Percentiles rank a stretch among this genome's conserved stretches.
These are phyloP conservation scores for Niebla homalea DNA, from an alignment of 495 filamentous ascomycete genomes.

Conservation along the genomic window DNA sequence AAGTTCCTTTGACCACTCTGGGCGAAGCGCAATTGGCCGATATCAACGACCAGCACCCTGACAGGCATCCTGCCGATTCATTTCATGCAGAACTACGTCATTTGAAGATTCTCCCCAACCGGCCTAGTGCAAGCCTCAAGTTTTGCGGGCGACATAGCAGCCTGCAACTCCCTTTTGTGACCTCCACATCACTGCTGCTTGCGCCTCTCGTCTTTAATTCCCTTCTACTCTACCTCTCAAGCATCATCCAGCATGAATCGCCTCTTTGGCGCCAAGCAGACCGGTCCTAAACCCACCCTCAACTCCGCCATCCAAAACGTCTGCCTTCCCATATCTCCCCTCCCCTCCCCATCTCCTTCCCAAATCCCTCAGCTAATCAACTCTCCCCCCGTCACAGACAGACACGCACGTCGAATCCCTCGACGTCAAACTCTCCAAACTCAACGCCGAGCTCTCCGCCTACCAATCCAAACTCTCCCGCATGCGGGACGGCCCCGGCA, in stretches of 20 bases:
- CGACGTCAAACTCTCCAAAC: conserved; percentile 85
- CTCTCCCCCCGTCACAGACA: conserved; percentile 33
- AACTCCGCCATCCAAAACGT: conserved; percentile 76
- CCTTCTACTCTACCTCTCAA: not conserved
- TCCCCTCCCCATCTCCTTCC: conserved; percentile 25
- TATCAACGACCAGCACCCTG: too few relatives aligned
- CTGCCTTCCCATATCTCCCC: conserved; percentile 61
- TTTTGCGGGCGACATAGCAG: too few relatives aligned
- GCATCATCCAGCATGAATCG: conserved; percentile 62
- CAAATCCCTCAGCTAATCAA: not conserved
- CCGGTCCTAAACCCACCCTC: conserved; percentile 84
- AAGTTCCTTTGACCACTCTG: too few relatives aligned
- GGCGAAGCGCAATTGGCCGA: too few relatives aligned
- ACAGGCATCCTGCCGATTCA: too few relatives aligned
- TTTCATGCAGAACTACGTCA: too few relatives aligned
- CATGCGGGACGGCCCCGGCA: conserved; percentile 94
- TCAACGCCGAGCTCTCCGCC: conserved; percentile 79
- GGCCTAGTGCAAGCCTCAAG: too few relatives aligned
- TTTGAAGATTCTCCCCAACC: too few relatives aligned
- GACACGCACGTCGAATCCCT: conserved; percentile 77
- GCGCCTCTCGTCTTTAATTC: too few relatives aligned
- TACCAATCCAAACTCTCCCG: conserved; percentile 82
- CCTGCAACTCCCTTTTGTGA: too few relatives aligned
- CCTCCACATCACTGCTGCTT: too few relatives aligned
- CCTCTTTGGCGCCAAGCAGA: conserved; percentile 80